Conservation (phyloP, 805 yeast genomes). For the Candida argentea region DNA sequence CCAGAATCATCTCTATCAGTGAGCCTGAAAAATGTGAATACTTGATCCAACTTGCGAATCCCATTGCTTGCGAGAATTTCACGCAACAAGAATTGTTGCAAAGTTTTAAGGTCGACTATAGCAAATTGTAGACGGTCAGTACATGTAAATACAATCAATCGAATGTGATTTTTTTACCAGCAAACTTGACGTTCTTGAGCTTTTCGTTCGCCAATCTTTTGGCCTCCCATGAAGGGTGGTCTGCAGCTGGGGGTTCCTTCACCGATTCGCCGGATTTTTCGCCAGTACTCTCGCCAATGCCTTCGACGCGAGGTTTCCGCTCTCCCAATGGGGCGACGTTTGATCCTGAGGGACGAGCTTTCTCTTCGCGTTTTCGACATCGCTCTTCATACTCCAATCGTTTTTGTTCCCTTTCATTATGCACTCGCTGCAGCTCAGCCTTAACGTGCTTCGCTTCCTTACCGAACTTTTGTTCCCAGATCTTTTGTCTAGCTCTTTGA, state of each 20-base stretch:
- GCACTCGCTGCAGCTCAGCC: slow-evolving; percentile 46
- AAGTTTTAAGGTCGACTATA: slow-evolving; percentile 18
- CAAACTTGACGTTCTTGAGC: slow-evolving; percentile 52
- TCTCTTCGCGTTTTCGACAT: slow-evolving; percentile 53
- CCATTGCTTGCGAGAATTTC: slow-evolving; percentile 33
- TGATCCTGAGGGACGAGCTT: slow-evolving; percentile 34
- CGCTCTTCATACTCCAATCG: slow-evolving; percentile 66
- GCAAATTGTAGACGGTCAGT: slow-evolving; percentile 7
- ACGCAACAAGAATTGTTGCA: slow-evolving; percentile 17
- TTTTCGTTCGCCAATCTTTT: slow-evolving; percentile 65
- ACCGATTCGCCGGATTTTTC: slow-evolving; percentile 3
- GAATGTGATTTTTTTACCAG: slow-evolving; percentile 80
- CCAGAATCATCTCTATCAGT: slow-evolving; percentile 51
- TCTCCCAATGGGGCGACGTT: slow-evolving; percentile 30
- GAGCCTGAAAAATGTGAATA: slow-evolving; percentile 91
- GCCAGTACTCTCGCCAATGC: slow-evolving; percentile 1
- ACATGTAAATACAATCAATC: slow-evolving; percentile 22
- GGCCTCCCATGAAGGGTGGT: slow-evolving; percentile 99
- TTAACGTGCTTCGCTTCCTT: slow-evolving; percentile 71
- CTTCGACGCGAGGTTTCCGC: slow-evolving; percentile 9
- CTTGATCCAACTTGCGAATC: slow-evolving; percentile 37
- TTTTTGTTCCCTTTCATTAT: slow-evolving; percentile 47
- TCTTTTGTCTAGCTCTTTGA: slow-evolving; percentile 91
- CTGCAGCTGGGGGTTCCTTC: no score
- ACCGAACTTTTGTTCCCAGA: slow-evolving; percentile 92